phyloP scores from a whole-genome alignment of 805 yeast genomes.

The Candida ortonii region DNA sequence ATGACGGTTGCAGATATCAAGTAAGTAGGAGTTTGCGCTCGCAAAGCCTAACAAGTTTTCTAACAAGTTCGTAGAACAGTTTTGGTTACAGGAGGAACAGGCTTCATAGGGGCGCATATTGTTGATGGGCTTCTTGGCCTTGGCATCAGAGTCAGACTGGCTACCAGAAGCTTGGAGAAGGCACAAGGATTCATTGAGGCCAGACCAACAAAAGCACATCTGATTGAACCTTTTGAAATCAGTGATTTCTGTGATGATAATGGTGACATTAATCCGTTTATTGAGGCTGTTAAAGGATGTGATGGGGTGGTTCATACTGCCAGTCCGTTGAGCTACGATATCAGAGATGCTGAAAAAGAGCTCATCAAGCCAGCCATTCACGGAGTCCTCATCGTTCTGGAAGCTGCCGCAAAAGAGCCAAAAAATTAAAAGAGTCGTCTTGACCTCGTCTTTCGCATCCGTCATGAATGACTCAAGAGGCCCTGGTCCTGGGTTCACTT shows the following conservation, averaged over 20 bases:
- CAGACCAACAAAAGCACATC: conserved; percentile 30
- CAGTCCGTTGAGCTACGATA: conserved; percentile 50
- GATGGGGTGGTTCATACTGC: conserved; percentile 59
- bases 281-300: conserved; percentile 46
- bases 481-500: conserved; percentile 33
- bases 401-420: conserved; percentile 42
- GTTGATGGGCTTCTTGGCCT: conserved; percentile 32
- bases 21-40: too few species aligned
- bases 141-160: conserved; percentile 42
- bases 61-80: too few species aligned
- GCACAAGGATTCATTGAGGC: conserved; percentile 19
- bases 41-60: too few species aligned
- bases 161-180: conserved; percentile 38
- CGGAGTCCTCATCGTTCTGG: conserved; percentile 53
- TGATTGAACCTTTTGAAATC: conserved; percentile 23
- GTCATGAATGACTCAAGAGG: conserved; percentile 37
- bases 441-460: conserved; percentile 54
- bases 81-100: conserved; percentile 49
- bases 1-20: too few species aligned
- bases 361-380: conserved; percentile 53
- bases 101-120: conserved; percentile 47
- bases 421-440: conserved; percentile 46
- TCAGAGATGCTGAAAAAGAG: conserved; percentile 44
- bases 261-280: conserved; percentile 39
- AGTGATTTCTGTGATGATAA: conserved; percentile 50